These are phyloP conservation scores for Pythium apleroticum DNA, from an alignment of 352 stramenopile species.

Conservation along the genomic window DNA sequence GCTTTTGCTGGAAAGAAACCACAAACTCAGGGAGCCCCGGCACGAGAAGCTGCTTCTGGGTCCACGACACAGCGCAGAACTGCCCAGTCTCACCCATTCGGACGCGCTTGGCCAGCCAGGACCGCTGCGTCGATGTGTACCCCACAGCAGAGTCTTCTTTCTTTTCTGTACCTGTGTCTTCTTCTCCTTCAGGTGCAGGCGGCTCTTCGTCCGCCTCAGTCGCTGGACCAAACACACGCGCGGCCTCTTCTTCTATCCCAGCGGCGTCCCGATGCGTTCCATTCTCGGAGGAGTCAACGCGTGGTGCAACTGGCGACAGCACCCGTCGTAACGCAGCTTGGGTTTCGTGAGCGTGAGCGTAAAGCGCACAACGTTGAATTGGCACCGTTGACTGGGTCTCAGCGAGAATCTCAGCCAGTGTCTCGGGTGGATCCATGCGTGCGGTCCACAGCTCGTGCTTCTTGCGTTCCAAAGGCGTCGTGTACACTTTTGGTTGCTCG, in stretches of 20 bases:
- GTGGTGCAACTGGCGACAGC: conserved; percentile 32
- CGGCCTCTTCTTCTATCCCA: conserved; percentile 26
- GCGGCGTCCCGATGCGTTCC: conserved; percentile 32
- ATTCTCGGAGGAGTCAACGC: conserved; percentile 42
- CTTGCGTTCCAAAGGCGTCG: conserved; percentile 16
- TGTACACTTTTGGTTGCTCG: background rate
- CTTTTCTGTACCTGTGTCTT: background rate
- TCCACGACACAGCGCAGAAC: conserved; percentile 70
- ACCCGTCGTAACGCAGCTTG: conserved; percentile 11
- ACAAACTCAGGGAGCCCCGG: conserved; percentile 43
- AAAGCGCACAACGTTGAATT: background rate
- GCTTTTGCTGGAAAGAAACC: conserved; percentile 39
- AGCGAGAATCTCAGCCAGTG: background rate
- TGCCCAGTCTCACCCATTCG: conserved; percentile 49
- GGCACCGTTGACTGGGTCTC: conserved; percentile 4
- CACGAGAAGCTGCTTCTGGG: conserved; percentile 33
- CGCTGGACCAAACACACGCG: conserved; percentile 11
- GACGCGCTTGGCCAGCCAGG: conserved; percentile 4
- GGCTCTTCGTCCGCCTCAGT: conserved; percentile 16
- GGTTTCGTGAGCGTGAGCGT: conserved; percentile 1
- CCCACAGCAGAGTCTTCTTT: background rate
- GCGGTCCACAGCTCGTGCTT: conserved; percentile 16
- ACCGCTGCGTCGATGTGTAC: conserved; percentile 7
- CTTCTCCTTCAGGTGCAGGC: background rate
- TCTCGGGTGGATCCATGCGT: background rate